Evolutionary conservation across 495 filamentous ascomycete species (phyloP).

Genomic region (Oidiodendron maius): DNA sequence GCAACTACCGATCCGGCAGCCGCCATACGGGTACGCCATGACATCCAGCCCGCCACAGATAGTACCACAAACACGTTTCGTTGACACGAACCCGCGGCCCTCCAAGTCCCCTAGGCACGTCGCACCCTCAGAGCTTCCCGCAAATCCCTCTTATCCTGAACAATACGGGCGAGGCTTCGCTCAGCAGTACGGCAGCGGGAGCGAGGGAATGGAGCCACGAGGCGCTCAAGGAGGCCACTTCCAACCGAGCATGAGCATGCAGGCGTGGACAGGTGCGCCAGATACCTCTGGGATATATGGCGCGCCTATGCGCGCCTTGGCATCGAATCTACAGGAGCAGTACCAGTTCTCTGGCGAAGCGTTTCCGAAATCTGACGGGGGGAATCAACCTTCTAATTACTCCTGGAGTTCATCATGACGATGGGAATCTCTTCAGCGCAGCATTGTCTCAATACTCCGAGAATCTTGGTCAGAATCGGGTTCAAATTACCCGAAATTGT

Average conservation of each 20-base stretch:
- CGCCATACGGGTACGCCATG: conserved; percentile 33
- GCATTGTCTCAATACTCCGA: no score
- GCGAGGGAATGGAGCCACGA: conserved; percentile 1
- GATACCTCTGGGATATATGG: conserved; percentile 3
- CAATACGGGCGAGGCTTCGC: conserved; percentile 9
- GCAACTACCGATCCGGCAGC: conserved; percentile 37
- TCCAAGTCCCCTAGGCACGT: conserved; percentile 46
- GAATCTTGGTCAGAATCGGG: no score
- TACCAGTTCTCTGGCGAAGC: conserved; percentile 16
- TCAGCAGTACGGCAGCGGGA: conserved; percentile 1
- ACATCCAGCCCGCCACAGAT: conserved; percentile 22
- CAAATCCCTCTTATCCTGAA: conserved; percentile 6
- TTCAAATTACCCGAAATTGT: no score
- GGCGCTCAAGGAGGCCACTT: conserved; percentile 15
- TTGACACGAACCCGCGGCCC: conserved; percentile 48
- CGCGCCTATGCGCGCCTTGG: neutral
- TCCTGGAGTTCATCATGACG: conserved; percentile 11
- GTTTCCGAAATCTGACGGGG: conserved; percentile 13
- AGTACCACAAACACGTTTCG: conserved; percentile 22
- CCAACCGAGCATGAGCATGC: conserved; percentile 7
- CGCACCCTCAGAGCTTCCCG: conserved; percentile 29
- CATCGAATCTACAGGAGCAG: conserved; percentile 7
- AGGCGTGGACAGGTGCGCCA: conserved; percentile 15
- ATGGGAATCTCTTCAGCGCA: neutral
- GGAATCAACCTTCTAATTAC: conserved; percentile 9